phyloP scores from a whole-genome alignment of 2,329 filamentous ascomycete genomes.

The Diaporthe destruens region DNA sequence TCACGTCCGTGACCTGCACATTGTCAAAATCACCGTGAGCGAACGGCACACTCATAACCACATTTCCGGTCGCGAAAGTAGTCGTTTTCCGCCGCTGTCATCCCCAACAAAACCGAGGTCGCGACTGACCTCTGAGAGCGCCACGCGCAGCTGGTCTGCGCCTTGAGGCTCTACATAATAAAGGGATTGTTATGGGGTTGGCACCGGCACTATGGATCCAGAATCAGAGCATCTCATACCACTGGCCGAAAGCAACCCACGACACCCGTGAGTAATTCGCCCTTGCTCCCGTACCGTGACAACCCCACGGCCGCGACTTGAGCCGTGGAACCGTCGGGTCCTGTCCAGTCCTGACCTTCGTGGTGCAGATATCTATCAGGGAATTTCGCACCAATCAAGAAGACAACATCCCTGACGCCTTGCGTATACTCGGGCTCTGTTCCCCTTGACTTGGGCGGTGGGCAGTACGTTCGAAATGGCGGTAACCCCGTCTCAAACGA shows the following conservation, averaged over 20 bases:
- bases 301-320: too few relatives aligned
- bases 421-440: conserved; percentile 70
- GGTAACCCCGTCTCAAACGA: conserved; percentile 75
- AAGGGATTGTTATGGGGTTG: background rate
- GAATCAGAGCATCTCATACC: conserved; percentile 2
- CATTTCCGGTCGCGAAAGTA: too few relatives aligned
- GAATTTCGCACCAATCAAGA: conserved; percentile 77
- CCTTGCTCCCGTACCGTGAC: too few relatives aligned
- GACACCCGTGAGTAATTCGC: conserved; percentile 27
- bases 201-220: background rate
- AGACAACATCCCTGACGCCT: conserved; percentile 65
- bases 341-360: background rate
- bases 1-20: background rate
- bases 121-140: background rate
- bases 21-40: background rate
- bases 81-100: background rate
- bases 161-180: background rate
- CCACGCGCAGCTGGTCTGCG: conserved; percentile 19
- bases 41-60: background rate
- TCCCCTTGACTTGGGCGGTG: conserved; percentile 74
- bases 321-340: background rate
- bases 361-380: conserved; percentile 69
- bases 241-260: background rate
- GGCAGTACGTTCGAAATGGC: conserved; percentile 80
- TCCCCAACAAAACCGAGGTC: background rate